These are phyloP conservation scores for Ilyonectria mors-panacis DNA, from an alignment of 2,329 filamentous ascomycete species.

Conservation along the genomic window DNA sequence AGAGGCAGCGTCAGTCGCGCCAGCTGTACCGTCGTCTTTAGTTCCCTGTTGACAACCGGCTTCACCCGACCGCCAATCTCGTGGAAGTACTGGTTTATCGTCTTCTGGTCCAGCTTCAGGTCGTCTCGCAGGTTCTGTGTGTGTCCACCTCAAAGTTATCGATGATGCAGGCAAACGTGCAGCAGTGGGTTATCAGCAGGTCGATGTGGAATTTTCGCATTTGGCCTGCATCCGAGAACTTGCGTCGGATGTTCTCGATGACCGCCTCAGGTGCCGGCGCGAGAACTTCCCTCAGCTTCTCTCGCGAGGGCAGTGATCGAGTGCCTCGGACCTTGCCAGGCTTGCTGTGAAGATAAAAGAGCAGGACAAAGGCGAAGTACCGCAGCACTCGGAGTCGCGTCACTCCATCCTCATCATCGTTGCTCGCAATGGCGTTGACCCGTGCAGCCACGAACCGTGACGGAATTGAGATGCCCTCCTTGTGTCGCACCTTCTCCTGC, in stretches of 20 bases:
- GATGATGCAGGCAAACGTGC: conserved; percentile 78
- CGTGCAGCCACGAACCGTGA: conserved; percentile 78
- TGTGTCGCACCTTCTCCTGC: conserved; percentile 75
- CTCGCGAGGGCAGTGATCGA: conserved; percentile 70
- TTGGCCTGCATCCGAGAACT: conserved; percentile 75
- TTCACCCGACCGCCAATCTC: conserved; percentile 82
- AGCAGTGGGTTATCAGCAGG: conserved; percentile 80
- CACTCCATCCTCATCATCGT: conserved; percentile 67
- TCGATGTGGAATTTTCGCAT: conserved; percentile 82
- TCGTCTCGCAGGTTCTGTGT: conserved; percentile 78
- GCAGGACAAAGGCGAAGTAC: conserved; percentile 71
- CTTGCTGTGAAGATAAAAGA: conserved; percentile 65
- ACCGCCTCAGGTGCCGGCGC: conserved; percentile 73
- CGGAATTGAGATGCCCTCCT: conserved; percentile 68
- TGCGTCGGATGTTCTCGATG: conserved; percentile 76
- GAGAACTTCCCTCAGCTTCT: conserved; percentile 72
- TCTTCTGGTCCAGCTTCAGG: conserved; percentile 78
- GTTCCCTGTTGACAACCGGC: conserved; percentile 72
- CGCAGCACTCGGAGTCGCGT: conserved; percentile 71
- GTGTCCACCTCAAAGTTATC: conserved; percentile 83
- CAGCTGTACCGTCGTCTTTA: conserved; percentile 68
- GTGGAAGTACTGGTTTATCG: conserved; percentile 79
- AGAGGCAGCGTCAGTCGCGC: conserved; percentile 84
- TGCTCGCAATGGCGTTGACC: conserved; percentile 67
- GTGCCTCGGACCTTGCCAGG: conserved; percentile 63